phyloP scores from a whole-genome alignment of 495 filamentous ascomycete species.

The Chlorociboria aeruginascens region DNA sequence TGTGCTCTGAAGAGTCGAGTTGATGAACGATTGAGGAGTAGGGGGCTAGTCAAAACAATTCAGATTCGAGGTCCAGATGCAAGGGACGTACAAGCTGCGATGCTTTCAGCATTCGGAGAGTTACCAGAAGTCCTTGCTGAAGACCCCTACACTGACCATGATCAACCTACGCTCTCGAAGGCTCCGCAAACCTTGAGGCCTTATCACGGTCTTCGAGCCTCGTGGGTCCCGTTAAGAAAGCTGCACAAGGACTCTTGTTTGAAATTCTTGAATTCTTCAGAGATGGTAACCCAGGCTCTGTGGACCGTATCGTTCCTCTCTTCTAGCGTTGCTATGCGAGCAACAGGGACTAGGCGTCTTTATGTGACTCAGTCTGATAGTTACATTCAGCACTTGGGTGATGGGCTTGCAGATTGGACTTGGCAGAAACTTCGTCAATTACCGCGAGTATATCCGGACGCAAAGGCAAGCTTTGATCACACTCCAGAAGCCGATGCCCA shows the following conservation, averaged over 20 bases:
- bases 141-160: conserved; percentile 10
- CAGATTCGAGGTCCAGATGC: conserved; percentile 44
- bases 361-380: conserved; percentile 55
- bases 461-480: conserved; percentile 24
- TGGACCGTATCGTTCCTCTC: conserved; percentile 57
- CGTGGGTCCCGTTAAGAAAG: conserved; percentile 60
- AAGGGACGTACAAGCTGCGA: conserved; percentile 44
- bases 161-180: conserved; percentile 8
- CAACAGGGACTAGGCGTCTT: conserved; percentile 41
- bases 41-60: conserved; percentile 52
- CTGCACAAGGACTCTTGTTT: conserved; percentile 53
- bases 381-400: conserved; percentile 41
- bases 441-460: conserved; percentile 38
- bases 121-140: conserved; percentile 29
- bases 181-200: conserved; percentile 3
- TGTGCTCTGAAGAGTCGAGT: conserved; percentile 40
- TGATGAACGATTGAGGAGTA: conserved; percentile 50
- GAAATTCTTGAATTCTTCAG: conserved; percentile 48
- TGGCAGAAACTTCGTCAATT: conserved; percentile 49
- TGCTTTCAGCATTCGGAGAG: conserved; percentile 44
- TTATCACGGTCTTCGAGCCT: conserved; percentile 37
- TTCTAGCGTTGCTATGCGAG: conserved; percentile 52
- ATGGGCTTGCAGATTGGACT: conserved; percentile 40
- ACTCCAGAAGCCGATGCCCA: conserved; percentile 46
- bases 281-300: conserved; percentile 52